phyloP scores from a whole-genome alignment of 129 eudicot species.

The Erigeron canadensis region DNA sequence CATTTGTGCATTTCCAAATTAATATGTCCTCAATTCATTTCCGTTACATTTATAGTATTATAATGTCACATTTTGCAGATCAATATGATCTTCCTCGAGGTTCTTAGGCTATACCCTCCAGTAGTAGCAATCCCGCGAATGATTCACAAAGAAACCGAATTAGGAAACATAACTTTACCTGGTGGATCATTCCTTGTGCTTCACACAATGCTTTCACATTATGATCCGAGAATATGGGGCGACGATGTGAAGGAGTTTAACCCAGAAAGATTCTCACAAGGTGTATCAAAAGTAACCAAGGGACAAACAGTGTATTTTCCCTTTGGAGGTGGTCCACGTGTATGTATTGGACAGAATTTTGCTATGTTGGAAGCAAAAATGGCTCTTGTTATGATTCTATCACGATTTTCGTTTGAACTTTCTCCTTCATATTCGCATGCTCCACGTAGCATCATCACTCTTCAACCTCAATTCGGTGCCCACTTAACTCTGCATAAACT shows the following conservation, averaged over 20 bases:
- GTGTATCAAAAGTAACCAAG: constrained; percentile 2
- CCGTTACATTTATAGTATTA: background rate
- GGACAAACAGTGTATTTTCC: constrained; percentile 5
- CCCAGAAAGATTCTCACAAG: constrained; percentile 16
- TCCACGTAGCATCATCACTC: constrained; percentile 9
- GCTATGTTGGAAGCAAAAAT: constrained; percentile 11
- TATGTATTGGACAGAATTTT: constrained; percentile 10
- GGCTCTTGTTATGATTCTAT: constrained; percentile 7
- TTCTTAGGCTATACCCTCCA: constrained; percentile 25
- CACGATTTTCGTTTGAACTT: constrained; percentile 1
- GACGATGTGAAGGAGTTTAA: constrained; percentile 25
- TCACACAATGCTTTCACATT: constrained; percentile 20
- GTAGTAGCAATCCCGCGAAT: constrained; percentile 13
- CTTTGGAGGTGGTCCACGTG: constrained; percentile 13
- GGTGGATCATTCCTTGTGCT: background rate
- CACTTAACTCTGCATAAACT: constrained; percentile 5
- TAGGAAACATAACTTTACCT: constrained; percentile 18
- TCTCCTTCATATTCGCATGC: constrained; percentile 9
- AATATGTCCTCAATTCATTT: background rate
- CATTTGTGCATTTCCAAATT: too few relatives aligned
- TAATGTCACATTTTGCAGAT: background rate
- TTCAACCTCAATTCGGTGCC: constrained; percentile 5
- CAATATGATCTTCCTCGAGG: constrained; percentile 15
- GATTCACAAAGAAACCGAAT: constrained; percentile 17
- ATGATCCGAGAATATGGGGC: constrained; percentile 24